These are phyloP conservation scores for Globisporangium megalacanthum DNA, from an alignment of 352 stramenopile genomes.

Conservation along the genomic window DNA sequence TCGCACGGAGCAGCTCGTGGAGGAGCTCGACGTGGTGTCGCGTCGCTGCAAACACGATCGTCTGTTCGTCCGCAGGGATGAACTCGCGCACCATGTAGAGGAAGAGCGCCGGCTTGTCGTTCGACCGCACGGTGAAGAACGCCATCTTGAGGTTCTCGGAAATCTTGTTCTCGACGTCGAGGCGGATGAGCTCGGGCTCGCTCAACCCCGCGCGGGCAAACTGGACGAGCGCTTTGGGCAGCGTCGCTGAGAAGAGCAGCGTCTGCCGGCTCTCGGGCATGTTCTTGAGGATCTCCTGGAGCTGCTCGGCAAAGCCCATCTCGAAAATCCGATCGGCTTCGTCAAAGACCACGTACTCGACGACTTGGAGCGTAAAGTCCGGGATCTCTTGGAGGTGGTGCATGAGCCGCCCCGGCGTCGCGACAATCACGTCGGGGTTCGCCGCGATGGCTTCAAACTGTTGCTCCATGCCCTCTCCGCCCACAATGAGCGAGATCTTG, in stretches of 20 bases:
- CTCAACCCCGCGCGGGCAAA: constrained; percentile 98
- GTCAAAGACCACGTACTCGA: constrained; percentile 96
- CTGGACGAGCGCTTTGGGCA: constrained; percentile 96
- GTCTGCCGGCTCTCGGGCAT: constrained; percentile 88
- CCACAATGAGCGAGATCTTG: constrained; percentile 92
- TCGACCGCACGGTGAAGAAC: constrained; percentile 95
- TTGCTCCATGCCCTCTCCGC: constrained; percentile 97
- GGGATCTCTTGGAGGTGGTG: constrained; percentile 92
- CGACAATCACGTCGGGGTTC: constrained; percentile 93
- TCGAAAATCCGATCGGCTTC: constrained; percentile 99
- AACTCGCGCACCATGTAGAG: constrained; percentile 96
- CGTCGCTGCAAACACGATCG: constrained; percentile 98
- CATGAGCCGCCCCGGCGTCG: constrained; percentile 93
- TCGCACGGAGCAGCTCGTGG: constrained; percentile 86
- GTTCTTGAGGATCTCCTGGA: constrained; percentile 91
- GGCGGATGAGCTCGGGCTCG: constrained; percentile 95
- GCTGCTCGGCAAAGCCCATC: constrained; percentile 98
- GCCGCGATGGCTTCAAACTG: constrained; percentile 95
- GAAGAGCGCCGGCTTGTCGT: constrained; percentile 95
- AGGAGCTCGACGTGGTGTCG: constrained; percentile 98
- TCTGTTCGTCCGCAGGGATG: constrained; percentile 89
- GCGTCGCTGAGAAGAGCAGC: constrained; percentile 95
- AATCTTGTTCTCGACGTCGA: constrained; percentile 98
- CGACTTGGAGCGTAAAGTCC: constrained; percentile 90
- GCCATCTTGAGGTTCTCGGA: constrained; percentile 96